phyloP scores from a whole-genome alignment of 176 grass and related monocot genomes.

The Triticum timopheevii region DNA sequence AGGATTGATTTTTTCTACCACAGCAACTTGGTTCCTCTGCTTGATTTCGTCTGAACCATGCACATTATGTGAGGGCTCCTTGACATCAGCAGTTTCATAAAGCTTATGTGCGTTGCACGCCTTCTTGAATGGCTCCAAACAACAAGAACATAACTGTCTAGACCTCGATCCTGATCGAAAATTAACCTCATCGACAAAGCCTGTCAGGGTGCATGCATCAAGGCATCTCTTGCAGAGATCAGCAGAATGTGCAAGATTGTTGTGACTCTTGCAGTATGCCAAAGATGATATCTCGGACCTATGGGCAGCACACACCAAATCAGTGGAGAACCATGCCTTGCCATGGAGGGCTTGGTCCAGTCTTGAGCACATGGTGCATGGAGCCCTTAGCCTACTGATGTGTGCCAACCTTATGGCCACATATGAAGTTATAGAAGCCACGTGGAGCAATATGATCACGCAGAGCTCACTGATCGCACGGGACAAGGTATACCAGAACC shows the following conservation, averaged over 20 bases:
- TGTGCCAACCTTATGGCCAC: conserved; percentile 47
- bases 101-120: not conserved
- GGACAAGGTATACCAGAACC: conserved; percentile 44
- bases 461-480: conserved; percentile 58
- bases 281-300: conserved; percentile 60
- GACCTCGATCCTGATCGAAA: conserved; percentile 3
- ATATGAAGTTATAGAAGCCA: conserved; percentile 52
- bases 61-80: not conserved
- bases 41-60: conserved; percentile 12
- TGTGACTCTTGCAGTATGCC: conserved; percentile 57
- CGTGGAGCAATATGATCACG: conserved; percentile 66
- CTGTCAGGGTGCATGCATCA: conserved; percentile 10
- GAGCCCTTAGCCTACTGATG: conserved; percentile 47
- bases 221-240: conserved; percentile 60
- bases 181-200: not conserved
- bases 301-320: conserved; percentile 61
- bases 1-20: conserved; percentile 3
- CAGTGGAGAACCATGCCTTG: conserved; percentile 57
- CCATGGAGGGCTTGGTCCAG: conserved; percentile 47
- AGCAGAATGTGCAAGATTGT: conserved; percentile 42
- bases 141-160: conserved; percentile 44
- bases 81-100: conserved; percentile 1
- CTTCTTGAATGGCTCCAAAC: conserved; percentile 40
- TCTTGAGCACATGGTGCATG: conserved; percentile 71
- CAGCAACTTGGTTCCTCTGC: not conserved